These are phyloP conservation scores for Quercus dentata DNA, from an alignment of 306 rosid genomes.

Conservation along the genomic window DNA sequence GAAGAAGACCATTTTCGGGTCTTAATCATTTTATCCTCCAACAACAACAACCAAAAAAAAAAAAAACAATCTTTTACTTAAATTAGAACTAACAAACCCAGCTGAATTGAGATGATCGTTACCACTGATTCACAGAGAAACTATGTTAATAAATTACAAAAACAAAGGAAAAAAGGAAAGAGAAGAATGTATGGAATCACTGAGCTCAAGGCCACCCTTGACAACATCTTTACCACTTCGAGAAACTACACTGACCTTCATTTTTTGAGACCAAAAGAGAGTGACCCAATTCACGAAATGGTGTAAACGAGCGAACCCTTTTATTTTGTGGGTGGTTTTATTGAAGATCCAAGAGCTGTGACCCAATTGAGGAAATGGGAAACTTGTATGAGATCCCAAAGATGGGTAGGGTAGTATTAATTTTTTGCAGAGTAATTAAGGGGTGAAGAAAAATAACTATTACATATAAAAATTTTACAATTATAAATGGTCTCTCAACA, in stretches of 20 bases:
- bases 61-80: constrained; percentile 1
- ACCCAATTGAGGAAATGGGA: neutral
- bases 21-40: neutral
- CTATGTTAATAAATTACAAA: neutral
- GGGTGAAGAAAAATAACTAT: neutral
- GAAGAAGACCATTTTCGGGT: neutral
- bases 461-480: too few species aligned
- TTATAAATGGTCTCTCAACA: too few species aligned
- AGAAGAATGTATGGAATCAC: constrained; percentile 58
- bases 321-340: constrained; percentile 2
- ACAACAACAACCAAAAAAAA: too few species aligned
- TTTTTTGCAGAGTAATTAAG: constrained; percentile 3
- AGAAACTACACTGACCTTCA: constrained; percentile 82
- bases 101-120: neutral
- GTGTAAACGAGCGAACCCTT: constrained; percentile 12
- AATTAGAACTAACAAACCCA: neutral
- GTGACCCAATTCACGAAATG: constrained; percentile 26
- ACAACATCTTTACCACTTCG: constrained; percentile 79
- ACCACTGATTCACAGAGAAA: neutral
- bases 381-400: constrained; percentile 17
- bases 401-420: neutral
- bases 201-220: constrained; percentile 76
- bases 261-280: constrained; percentile 27
- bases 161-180: neutral
- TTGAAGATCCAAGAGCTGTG: constrained; percentile 4